These are phyloP conservation scores for Pugionium dolabratum DNA, from an alignment of 345 rosid species.

Conservation along the genomic window DNA sequence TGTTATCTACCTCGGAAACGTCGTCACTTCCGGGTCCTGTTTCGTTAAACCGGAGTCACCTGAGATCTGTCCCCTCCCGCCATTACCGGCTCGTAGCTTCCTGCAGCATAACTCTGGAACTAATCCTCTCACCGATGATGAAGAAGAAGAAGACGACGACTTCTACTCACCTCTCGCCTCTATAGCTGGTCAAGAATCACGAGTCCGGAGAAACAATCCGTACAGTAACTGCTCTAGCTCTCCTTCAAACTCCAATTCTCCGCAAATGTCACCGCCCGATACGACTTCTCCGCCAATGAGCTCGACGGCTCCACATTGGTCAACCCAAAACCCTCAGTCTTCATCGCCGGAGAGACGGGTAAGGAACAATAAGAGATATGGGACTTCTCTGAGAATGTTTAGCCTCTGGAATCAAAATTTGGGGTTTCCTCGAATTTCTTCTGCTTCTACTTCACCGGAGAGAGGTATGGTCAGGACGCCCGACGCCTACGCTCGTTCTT, in stretches of 20 bases:
- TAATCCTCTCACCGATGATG: constrained; percentile 38
- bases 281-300: constrained; percentile 66
- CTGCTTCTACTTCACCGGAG: constrained; percentile 62
- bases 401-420: constrained; percentile 38
- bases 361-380: constrained; percentile 36
- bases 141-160: constrained; percentile 48
- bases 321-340: constrained; percentile 36
- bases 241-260: constrained; percentile 59
- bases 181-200: constrained; percentile 59
- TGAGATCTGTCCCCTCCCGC: constrained; percentile 89
- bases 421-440: constrained; percentile 38
- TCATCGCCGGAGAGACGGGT: constrained; percentile 36
- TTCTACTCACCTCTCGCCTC: constrained; percentile 92
- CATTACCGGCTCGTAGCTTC: constrained; percentile 59
- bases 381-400: constrained; percentile 40
- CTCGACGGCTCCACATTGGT: constrained; percentile 41
- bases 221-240: constrained; percentile 57
- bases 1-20: constrained; percentile 75
- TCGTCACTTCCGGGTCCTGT: constrained; percentile 47
- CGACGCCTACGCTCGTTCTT: constrained; percentile 38
- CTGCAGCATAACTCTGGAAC: constrained; percentile 50
- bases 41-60: constrained; percentile 75
- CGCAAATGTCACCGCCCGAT: constrained; percentile 64
- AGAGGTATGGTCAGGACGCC: constrained; percentile 41
- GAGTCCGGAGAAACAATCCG: constrained; percentile 37